Base-by-base conservation (phyloP, 768 basidiomycete species). In the Cyclocybe cylindracea region DNA sequence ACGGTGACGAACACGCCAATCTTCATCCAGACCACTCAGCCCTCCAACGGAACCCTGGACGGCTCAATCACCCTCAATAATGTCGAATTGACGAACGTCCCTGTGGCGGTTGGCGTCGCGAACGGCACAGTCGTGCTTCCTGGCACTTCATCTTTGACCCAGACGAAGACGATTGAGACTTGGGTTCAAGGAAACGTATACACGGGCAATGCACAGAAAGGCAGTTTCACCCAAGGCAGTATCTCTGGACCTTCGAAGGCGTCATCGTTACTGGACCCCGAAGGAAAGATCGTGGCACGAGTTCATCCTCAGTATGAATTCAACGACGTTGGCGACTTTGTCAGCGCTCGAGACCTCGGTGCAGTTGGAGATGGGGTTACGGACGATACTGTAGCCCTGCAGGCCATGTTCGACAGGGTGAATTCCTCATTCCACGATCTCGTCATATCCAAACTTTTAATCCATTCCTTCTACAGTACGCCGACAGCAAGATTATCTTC, bases 101-200 rank as follows among this genome's bases (percentile, higher is more conserved):
- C 78, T 11, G 75, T 72, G 10, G 86, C 82, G 0, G 83, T 91
- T 10, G 80, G 78, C 8, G 78, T 84, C 34, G 70, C 69, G 5
- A 70, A 72, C 29, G 86, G 86, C 5, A 64, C 68, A 3, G 72
- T 72, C n/a, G 75, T 87, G 4, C 78, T 89, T n/a, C 59, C 67
- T 10, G 88, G 88, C 2, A 61, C 59, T 1, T 48, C 50, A 24
- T 36, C 44, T 3, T 14, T 43, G 2, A 38, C 35, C 10, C 80
- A 81, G 14, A 79, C 79, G 2, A 79, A 61, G 11, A 82, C 78
- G 0, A 85, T 89, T 57, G 64, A 69, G 0, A 79, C 82, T 9
- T 92, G 89, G 90, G 86, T 74, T 2, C 89, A 91, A 66, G 90
- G 90, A 29, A 87, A 90, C 53, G 75, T 87, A 16, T 91, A 80